phyloP scores from a whole-genome alignment of 164 flowering plant genomes.

The Chimonanthus praecox region DNA sequence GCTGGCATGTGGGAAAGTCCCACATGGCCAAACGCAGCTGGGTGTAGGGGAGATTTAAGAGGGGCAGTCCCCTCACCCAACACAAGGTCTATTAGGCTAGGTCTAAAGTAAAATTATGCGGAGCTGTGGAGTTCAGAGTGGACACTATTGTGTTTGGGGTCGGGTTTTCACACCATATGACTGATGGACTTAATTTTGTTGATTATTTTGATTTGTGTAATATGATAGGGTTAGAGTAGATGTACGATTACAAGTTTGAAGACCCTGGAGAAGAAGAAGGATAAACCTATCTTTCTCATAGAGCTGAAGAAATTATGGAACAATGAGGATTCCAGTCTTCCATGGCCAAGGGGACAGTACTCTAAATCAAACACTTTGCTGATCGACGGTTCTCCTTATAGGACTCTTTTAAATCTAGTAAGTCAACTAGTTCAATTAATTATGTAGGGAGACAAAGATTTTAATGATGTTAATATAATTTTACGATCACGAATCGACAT shows the following conservation, averaged over 20 bases:
- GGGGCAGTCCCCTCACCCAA: too few species aligned
- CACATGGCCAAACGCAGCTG: too few species aligned
- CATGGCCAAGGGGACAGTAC: slow-evolving; percentile 37
- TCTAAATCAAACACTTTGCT: slow-evolving; percentile 69
- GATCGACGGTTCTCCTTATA: slow-evolving; percentile 87
- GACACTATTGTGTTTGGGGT: too few species aligned
- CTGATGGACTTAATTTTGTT: too few species aligned
- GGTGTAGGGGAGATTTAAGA: too few species aligned
- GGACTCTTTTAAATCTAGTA: slow-evolving; percentile 64
- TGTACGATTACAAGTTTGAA: slow-evolving; percentile 47
- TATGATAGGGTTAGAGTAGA: slow-evolving; percentile 48
- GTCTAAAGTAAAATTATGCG: too few species aligned
- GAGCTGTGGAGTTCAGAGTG: too few species aligned
- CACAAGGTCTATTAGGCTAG: too few species aligned
- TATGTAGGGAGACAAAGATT: neutral
- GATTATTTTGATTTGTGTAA: too few species aligned
- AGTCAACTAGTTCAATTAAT: neutral
- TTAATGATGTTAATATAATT: too few species aligned
- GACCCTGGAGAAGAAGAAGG: slow-evolving; percentile 52
- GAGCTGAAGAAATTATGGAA: slow-evolving; percentile 76
- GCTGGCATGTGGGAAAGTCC: too few species aligned
- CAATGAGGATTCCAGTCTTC: slow-evolving; percentile 9
- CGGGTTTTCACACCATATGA: too few species aligned
- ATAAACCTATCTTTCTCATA: slow-evolving; percentile 61
- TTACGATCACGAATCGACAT: neutral